Base-by-base conservation (phyloP, 2,329 filamentous ascomycete genomes). In the Colletotrichum neosansevieriae region DNA sequence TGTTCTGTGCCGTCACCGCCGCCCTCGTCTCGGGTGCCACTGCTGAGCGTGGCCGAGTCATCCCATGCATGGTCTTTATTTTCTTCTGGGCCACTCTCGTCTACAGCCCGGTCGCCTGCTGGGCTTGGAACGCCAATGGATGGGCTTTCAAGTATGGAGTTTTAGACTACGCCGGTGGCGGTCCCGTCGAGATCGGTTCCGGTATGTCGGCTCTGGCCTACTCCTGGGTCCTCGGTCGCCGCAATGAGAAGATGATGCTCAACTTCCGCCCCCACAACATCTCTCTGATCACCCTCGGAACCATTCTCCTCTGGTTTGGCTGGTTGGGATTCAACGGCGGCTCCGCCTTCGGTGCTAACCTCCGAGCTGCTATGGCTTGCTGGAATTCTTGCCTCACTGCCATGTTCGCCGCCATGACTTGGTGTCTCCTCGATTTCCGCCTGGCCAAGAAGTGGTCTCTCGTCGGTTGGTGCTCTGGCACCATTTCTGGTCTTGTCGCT, bases 221-320 rank as follows among this genome's bases (percentile, higher is more conserved):
- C 84, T 97, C 94, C 2, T 92, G 93, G 93, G 91, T 98, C 42
- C 92, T 99, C 70, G 96, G 96, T 73, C 93, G 94, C 76, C 94
- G 96, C 73, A 96, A 98, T 84, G 95, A 98, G 85, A 96, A 94
- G 85, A 98, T 98, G 94, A 98, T 98, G 93, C 89, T 98, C 82
- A 98, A 98, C 88, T 98, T 98, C 88, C 93, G 96, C 73, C 96
- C 96, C 17, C 96, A 99, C 86, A 99, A 99, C 84, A 96, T 98
- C 73, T 97, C 94, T 6, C 88, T 98, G 76, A 97, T 99, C 82
- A 94, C 96, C 1, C 91, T 98, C 74, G 96, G 96, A 71, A 98
- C 96, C 3, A 88, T 97, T 72, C 88, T 99, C 75, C 93, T 99
- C 64, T 98, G 94, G 94, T 98, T 98, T 76, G 96, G 96, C 76